Conservation (phyloP, 2,329 filamentous ascomycete species). For the Botrytis elliptica region DNA sequence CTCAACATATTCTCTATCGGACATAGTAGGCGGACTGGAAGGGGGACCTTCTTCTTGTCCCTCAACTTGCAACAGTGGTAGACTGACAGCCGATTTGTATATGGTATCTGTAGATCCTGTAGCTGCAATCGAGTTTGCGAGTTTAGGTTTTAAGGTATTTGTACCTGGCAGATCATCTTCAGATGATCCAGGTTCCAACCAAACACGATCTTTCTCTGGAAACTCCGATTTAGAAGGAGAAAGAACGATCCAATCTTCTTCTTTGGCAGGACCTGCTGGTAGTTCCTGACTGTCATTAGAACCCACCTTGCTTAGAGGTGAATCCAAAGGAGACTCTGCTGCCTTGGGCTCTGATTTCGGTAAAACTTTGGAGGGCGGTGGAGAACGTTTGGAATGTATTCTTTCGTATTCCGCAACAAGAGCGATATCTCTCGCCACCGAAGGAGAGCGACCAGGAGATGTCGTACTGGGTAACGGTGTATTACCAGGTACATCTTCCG, state of each 20-base stretch:
- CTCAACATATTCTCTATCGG: conserved; percentile 39
- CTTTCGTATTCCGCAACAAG: conserved; percentile 37
- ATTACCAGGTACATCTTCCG: conserved; percentile 22
- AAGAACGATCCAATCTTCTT: conserved; percentile 38
- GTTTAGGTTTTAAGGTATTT: conserved; percentile 38
- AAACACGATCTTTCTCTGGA: conserved; percentile 34
- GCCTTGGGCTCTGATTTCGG: conserved; percentile 14
- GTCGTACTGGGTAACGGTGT: conserved; percentile 21
- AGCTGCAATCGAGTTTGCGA: conserved; percentile 38
- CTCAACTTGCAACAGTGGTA: conserved; percentile 52
- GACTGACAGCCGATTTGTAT: conserved; percentile 48
- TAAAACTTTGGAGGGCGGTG: conserved; percentile 22
- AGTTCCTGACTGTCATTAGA: conserved; percentile 27
- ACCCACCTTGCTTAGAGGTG: conserved; percentile 26
- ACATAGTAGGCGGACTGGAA: conserved; percentile 22
- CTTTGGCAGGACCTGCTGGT: conserved; percentile 24
- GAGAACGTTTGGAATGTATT: conserved; percentile 31
- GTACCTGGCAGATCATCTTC: conserved; percentile 34
- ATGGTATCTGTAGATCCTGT: conserved; percentile 46
- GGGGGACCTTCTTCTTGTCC: conserved; percentile 40
- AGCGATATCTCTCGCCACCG: conserved; percentile 35
- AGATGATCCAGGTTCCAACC: conserved; percentile 38
- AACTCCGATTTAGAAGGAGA: conserved; percentile 30
- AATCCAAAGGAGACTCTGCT: conserved; percentile 24
- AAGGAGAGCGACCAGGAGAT: conserved; percentile 22